Conservation (phyloP, 495 filamentous ascomycete species). For the Penicillium maclennaniae region DNA sequence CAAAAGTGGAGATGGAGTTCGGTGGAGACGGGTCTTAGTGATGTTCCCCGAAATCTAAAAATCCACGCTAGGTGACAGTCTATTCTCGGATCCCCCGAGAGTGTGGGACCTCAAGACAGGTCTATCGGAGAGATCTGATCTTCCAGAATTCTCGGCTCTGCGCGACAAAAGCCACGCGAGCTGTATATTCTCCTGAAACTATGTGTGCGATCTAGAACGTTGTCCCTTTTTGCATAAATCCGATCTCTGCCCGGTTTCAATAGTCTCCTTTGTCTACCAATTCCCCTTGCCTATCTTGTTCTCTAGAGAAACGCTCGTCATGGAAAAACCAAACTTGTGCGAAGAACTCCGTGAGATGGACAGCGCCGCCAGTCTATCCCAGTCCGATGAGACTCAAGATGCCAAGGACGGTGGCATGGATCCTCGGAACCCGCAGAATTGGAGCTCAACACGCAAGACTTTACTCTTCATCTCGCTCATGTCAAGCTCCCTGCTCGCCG, state of each 20-base stretch:
- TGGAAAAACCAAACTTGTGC: constrained; percentile 12
- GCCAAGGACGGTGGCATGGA: constrained; percentile 13
- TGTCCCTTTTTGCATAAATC: constrained; percentile 4
- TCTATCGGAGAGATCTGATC: neutral
- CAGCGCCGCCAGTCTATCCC: constrained; percentile 3
- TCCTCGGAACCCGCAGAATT: constrained; percentile 23
- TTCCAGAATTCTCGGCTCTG: constrained; percentile 4
- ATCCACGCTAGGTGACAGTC: too few species aligned
- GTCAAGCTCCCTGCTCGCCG: constrained; percentile 35
- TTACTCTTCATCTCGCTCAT: constrained; percentile 35
- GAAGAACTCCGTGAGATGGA: constrained; percentile 13
- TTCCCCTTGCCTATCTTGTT: neutral
- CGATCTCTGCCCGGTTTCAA: constrained; percentile 1
- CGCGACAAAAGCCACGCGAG: constrained; percentile 23
- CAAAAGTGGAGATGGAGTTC: too few species aligned
- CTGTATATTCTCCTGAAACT: neutral
- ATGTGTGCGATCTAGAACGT: constrained; percentile 13
- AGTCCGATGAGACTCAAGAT: constrained; percentile 6
- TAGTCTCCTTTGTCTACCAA: neutral
- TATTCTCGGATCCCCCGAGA: neutral
- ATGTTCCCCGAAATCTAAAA: neutral
- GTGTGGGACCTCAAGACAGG: neutral
- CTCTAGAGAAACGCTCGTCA: neutral
- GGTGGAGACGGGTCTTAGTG: neutral
- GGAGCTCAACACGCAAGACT: constrained; percentile 28